These are phyloP conservation scores for Metarhizium anisopliae DNA, from an alignment of 2,329 filamentous ascomycete species.

Conservation along the genomic window DNA sequence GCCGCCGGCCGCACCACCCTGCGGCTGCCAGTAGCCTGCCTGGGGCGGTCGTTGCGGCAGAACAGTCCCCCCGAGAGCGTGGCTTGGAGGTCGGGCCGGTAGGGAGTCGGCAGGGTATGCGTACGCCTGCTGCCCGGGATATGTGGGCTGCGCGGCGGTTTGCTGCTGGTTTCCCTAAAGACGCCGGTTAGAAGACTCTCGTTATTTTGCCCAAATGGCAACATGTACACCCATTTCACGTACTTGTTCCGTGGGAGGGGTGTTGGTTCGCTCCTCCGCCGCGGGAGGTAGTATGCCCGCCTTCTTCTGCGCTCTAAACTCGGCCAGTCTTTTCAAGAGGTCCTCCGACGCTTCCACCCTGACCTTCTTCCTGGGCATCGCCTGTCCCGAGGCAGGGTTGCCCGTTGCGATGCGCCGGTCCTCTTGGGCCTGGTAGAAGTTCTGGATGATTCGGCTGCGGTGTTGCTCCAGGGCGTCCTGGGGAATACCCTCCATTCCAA, in stretches of 20 bases:
- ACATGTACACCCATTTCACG: neutral
- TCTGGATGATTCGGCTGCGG: slow-evolving; percentile 75
- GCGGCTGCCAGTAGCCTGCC: slow-evolving; percentile 16
- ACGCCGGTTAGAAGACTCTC: too few species aligned
- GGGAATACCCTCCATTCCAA: slow-evolving; percentile 95
- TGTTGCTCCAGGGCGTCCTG: slow-evolving; percentile 76
- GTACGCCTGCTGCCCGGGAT: slow-evolving; percentile 17
- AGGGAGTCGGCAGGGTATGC: slow-evolving; percentile 31
- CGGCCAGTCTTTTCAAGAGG: slow-evolving; percentile 70
- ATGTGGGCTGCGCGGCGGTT: slow-evolving; percentile 14
- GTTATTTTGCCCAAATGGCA: too few species aligned
- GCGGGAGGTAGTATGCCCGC: neutral
- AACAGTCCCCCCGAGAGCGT: slow-evolving; percentile 27
- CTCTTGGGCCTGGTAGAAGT: slow-evolving; percentile 77
- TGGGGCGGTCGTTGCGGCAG: slow-evolving; percentile 35
- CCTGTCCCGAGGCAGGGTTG: slow-evolving; percentile 65
- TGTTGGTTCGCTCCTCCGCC: neutral
- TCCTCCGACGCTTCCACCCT: slow-evolving; percentile 69
- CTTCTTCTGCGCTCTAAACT: slow-evolving; percentile 58
- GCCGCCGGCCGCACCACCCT: slow-evolving; percentile 10
- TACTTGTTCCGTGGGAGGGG: slow-evolving; percentile 19
- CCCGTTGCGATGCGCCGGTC: slow-evolving; percentile 75
- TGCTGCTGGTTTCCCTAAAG: slow-evolving; percentile 12
- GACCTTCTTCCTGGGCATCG: slow-evolving; percentile 55
- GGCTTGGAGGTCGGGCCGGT: slow-evolving; percentile 35